Conservation (phyloP, 768 basidiomycete genomes). For the Lentinula sp. region DNA sequence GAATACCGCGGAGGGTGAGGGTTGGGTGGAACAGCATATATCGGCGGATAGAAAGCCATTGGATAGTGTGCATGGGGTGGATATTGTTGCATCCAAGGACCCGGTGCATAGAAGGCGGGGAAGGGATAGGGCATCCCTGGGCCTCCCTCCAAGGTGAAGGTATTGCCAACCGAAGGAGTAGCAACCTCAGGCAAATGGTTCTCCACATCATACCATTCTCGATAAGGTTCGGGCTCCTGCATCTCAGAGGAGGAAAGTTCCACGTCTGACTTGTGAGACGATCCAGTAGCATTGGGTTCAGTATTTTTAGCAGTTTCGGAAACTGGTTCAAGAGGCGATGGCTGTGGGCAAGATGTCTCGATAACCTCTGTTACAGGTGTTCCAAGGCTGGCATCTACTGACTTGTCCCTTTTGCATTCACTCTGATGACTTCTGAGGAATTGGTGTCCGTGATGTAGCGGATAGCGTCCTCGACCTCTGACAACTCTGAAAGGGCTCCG, state of each 20-base stretch:
- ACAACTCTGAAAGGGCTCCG: slow-evolving; percentile 42
- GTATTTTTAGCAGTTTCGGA: neutral
- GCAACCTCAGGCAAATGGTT: slow-evolving; percentile 27
- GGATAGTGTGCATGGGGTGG: slow-evolving; percentile 44
- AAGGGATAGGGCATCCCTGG: slow-evolving; percentile 23
- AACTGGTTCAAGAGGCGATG: neutral
- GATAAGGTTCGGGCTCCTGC: slow-evolving; percentile 25
- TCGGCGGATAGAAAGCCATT: slow-evolving; percentile 41
- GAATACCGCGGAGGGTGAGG: slow-evolving; percentile 21
- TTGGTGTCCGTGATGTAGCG: neutral
- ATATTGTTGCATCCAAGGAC: slow-evolving; percentile 39
- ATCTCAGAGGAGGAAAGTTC: slow-evolving; percentile 8
- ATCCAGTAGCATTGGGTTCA: neutral
- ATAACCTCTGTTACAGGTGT: neutral
- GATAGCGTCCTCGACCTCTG: slow-evolving; percentile 33
- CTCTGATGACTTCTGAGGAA: neutral
- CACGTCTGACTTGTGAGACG: slow-evolving; percentile 6
- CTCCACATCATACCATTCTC: slow-evolving; percentile 37
- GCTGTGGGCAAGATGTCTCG: neutral
- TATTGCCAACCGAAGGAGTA: slow-evolving; percentile 12
- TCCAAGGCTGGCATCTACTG: neutral
- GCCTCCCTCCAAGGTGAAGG: neutral
- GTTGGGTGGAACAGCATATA: slow-evolving; percentile 31
- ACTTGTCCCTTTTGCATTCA: neutral
- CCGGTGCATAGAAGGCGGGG: neutral